Base-by-base conservation (phyloP, 2,329 filamentous ascomycete species). In the Sphaceloma murrayae region DNA sequence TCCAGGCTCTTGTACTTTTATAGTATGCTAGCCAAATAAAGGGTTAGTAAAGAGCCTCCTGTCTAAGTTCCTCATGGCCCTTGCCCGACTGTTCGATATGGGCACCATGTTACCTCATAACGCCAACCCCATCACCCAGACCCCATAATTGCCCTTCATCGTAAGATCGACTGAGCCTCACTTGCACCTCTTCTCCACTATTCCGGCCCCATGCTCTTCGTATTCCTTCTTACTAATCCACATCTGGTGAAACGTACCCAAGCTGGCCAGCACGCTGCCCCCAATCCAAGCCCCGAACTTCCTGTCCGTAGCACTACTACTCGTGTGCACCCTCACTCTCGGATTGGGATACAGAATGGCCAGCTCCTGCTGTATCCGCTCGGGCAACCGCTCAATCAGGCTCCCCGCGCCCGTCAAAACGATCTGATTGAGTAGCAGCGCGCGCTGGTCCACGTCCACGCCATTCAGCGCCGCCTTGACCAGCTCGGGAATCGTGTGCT, bases 211-310 rank as follows among this genome's bases (percentile, higher is more conserved):
- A 62, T 94, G 88, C 70, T 98, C 93, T 52, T 95, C 87, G 57
- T 95, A 96, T 69, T 98, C 91, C 71, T 94, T 94, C 64, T 80
- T 85, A 17, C 82, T 89, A 55, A 98, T 93, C 91, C 91, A 98
- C 83, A 98, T 89, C 70, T 59, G 91, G 68, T 98, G 91, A 67
- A 98, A 98, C 10, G 88, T 94, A 7, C 93, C 93, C 66, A 98
- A 65, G 64, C 88, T 95, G 5, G 85, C 88, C 53, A 98, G 69
- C 55, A 98, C 95, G 65, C 87, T 95, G 34, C 91, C 91, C 34
- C 93, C 91, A 53, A 98, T 87, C 89, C 91, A 98, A 39, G 85
- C 80, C 16, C 85, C 88, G 63, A 94, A 96, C 52, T 87, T 82
- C 44, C 93, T 72, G 72, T 98, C 93, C 27, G 82, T 84, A 1